phyloP scores from a whole-genome alignment of 1,284 basidiomycete species.

The Dichomitus squalens region DNA sequence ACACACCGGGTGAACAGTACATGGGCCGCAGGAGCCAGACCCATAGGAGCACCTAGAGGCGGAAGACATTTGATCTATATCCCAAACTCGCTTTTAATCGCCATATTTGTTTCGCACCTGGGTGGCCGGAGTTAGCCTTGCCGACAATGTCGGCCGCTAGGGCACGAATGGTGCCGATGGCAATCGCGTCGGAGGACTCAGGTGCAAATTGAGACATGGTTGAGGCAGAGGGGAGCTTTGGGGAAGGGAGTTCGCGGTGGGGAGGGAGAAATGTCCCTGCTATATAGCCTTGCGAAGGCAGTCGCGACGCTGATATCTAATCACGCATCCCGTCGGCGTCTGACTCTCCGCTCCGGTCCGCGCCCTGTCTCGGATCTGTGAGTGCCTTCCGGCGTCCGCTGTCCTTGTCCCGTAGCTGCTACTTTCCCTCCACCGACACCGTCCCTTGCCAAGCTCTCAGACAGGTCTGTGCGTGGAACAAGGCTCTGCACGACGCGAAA shows the following conservation, averaged over 20 bases:
- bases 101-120: constrained; percentile 50
- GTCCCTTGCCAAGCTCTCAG: constrained; percentile 6
- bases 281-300: constrained; percentile 30
- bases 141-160: constrained; percentile 73
- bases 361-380: neutral
- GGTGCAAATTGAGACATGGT: constrained; percentile 48
- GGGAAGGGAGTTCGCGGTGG: constrained; percentile 2
- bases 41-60: constrained; percentile 83
- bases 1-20: constrained; percentile 79
- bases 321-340: constrained; percentile 18
- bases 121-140: constrained; percentile 92
- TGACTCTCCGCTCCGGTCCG: neutral
- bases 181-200: constrained; percentile 53
- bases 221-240: constrained; percentile 24
- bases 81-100: neutral
- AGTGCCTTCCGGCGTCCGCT: neutral
- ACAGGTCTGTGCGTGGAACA: constrained; percentile 7
- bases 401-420: neutral
- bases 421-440: neutral
- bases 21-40: constrained; percentile 89
- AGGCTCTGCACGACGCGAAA: neutral
- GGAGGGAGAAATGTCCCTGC: constrained; percentile 12
- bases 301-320: constrained; percentile 27
- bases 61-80: constrained; percentile 1
- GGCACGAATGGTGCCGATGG: constrained; percentile 70